Conservation (phyloP, 306 rosid species). For the Acmispon strigosus region DNA sequence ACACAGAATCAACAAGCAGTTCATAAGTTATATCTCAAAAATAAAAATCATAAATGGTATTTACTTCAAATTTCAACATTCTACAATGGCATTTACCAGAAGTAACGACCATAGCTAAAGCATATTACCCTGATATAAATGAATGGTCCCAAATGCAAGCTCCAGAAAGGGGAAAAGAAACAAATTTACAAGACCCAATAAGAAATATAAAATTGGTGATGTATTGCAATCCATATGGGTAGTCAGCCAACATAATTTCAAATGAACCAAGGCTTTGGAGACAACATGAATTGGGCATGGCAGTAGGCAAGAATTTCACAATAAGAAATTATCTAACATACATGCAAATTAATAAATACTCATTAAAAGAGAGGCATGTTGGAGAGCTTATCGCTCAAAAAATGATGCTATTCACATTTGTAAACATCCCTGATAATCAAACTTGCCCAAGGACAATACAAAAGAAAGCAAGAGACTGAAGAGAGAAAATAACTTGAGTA, state of each 20-base stretch:
- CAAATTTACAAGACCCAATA: not conserved
- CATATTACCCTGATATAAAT: not conserved
- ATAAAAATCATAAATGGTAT: not conserved
- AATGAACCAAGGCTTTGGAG: not conserved
- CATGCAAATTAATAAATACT: not conserved
- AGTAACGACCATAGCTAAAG: not conserved
- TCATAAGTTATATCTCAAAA: not conserved
- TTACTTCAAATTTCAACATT: not conserved
- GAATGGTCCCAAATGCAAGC: not conserved
- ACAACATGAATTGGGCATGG: not conserved
- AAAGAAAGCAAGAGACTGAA: not conserved
- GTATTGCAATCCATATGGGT: not conserved
- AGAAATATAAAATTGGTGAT: not conserved
- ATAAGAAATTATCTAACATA: not conserved
- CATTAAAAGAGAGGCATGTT: not conserved
- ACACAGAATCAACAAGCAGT: not conserved
- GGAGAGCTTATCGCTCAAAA: not conserved
- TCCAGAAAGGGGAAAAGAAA: not conserved
- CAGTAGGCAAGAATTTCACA: not conserved
- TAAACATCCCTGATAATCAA: constrained; percentile 10
- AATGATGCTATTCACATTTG: not conserved
- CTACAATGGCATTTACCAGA: not conserved
- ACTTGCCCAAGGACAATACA: not conserved
- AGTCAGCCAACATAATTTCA: not conserved
- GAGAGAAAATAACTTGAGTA: constrained; percentile 20